phyloP scores from a whole-genome alignment of 1,284 basidiomycete genomes.

The Papiliotrema flavescens region DNA sequence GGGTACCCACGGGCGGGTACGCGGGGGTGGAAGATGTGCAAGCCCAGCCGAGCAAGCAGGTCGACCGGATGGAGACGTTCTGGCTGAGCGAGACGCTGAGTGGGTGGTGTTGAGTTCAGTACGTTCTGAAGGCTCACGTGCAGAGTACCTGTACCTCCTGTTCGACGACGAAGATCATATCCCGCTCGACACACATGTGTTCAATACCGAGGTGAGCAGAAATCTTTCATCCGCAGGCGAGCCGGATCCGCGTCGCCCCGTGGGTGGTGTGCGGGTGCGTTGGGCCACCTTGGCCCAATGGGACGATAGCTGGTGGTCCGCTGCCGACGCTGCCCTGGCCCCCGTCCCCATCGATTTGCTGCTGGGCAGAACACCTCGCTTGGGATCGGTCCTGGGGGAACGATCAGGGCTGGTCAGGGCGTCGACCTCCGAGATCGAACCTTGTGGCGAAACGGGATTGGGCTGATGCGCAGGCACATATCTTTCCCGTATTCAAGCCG shows the following conservation, averaged over 20 bases:
- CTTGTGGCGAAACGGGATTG: not conserved
- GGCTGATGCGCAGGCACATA: constrained; percentile 34
- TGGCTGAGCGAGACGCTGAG: constrained; percentile 87
- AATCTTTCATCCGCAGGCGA: no score
- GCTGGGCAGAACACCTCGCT: no score
- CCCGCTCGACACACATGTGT: constrained; percentile 76
- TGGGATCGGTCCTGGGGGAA: no score
- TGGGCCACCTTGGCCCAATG: no score
- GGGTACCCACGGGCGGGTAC: constrained; percentile 71
- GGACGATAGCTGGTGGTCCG: no score
- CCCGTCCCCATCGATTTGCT: no score
- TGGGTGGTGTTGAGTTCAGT: constrained; percentile 26
- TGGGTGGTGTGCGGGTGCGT: no score
- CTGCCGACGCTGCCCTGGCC: no score
- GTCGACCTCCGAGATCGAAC: no score
- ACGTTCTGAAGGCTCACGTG: not conserved
- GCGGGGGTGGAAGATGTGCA: constrained; percentile 82
- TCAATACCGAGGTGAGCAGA: constrained; percentile 80
- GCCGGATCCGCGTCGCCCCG: no score
- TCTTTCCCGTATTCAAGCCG: constrained; percentile 48
- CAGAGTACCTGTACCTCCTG: constrained; percentile 82
- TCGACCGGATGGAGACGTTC: constrained; percentile 96
- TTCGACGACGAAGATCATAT: constrained; percentile 73
- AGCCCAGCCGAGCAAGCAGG: constrained; percentile 58
- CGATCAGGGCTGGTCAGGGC: no score